phyloP scores from a whole-genome alignment of 345 rosid species.

The Brassica nigra region DNA sequence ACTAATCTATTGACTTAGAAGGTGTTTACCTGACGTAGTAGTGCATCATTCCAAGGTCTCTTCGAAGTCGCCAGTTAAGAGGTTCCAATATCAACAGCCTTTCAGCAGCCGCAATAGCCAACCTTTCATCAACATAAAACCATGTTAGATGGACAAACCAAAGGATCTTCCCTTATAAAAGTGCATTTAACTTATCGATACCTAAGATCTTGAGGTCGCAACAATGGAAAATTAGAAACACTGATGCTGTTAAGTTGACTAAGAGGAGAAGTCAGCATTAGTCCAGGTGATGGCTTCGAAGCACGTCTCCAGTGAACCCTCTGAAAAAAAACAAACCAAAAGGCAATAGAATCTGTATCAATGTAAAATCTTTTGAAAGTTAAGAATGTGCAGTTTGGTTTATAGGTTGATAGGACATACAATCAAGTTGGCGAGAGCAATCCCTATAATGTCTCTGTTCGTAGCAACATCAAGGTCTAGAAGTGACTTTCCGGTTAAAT shows the following conservation, averaged over 20 bases:
- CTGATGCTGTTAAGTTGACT: constrained; percentile 52
- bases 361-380: constrained; percentile 2
- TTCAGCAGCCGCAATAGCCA: constrained; percentile 89
- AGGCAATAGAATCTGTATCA: constrained; percentile 5
- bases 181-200: too few species aligned
- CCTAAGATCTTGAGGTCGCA: constrained; percentile 87
- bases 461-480: constrained; percentile 78
- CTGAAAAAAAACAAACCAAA: constrained; percentile 39
- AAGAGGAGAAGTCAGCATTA: constrained; percentile 91
- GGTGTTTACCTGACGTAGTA: constrained; percentile 63
- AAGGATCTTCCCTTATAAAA: constrained; percentile 40
- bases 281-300: constrained; percentile 73
- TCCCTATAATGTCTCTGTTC: constrained; percentile 82
- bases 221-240: constrained; percentile 49
- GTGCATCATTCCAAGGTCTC: constrained; percentile 93
- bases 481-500: constrained; percentile 78
- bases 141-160: neutral
- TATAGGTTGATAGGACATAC: constrained; percentile 49
- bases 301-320: constrained; percentile 96
- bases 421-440: constrained; percentile 92
- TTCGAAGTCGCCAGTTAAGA: constrained; percentile 76
- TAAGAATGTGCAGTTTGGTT: neutral
- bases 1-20: neutral
- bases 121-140: constrained; percentile 45
- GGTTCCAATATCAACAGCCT: constrained; percentile 86